phyloP scores from a whole-genome alignment of 108 stramenopile genomes.

The Cyclotella atomus region DNA sequence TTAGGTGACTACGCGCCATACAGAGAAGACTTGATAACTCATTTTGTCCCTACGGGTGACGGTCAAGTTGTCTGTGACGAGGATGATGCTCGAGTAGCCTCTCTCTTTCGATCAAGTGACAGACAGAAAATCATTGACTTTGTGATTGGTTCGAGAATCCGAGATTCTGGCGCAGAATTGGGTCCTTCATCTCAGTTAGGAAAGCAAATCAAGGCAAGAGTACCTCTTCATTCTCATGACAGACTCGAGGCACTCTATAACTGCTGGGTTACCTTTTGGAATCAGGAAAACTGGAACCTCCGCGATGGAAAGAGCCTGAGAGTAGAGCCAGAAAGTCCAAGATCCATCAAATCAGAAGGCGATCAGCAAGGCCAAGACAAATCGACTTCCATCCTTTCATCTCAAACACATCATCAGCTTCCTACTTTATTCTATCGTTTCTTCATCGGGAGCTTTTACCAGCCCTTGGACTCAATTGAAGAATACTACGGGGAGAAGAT shows the following conservation, averaged over 20 bases:
- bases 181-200: conserved; percentile 78
- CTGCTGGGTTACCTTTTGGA: conserved; percentile 84
- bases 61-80: conserved; percentile 56
- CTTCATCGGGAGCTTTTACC: conserved; percentile 79
- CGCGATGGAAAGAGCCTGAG: conserved; percentile 44
- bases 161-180: conserved; percentile 91
- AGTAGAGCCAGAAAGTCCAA: conserved; percentile 21
- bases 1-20: conserved; percentile 72
- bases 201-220: conserved; percentile 77
- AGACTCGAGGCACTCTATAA: conserved; percentile 78
- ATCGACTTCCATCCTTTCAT: background rate
- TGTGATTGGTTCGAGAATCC: conserved; percentile 85
- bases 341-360: background rate
- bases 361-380: conserved; percentile 21
- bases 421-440: conserved; percentile 74
- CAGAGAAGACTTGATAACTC: conserved; percentile 71
- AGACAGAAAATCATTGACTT: conserved; percentile 92
- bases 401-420: conserved; percentile 2
- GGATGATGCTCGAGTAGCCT: conserved; percentile 54
- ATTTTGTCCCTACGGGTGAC: conserved; percentile 63
- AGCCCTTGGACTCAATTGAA: conserved; percentile 93
- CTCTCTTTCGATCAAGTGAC: conserved; percentile 80
- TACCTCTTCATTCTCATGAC: conserved; percentile 86
- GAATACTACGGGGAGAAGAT: conserved; percentile 97
- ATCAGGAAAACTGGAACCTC: conserved; percentile 60